Evolutionary conservation across 129 eudicot genomes (phyloP), one percentile per base, ranked within the genome.

Genomic region (Artemisia tridentata): DNA sequence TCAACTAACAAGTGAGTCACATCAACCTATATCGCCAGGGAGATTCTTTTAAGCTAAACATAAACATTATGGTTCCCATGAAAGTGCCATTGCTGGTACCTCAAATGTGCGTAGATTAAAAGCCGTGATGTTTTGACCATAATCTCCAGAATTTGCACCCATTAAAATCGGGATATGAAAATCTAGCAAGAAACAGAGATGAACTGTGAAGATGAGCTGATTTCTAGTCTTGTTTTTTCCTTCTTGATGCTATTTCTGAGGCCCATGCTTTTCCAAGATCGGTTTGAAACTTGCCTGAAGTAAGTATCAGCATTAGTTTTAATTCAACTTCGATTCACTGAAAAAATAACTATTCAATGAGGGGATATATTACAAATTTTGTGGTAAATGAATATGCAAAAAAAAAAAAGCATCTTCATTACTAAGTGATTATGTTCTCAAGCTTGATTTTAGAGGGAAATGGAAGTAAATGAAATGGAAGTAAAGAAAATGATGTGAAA

Each of bases 181-280:
- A 31, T n/a, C 53, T 45, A 65, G 54, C 54, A 11, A 18, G 19
- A 69, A 31, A 53, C 45, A 53, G 17, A 51, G 7, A 69, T 4
- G 17, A 17, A 43, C 20, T 43, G 12, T 43, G 31, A 65, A 65
- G 31, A 65, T 5, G 34, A 18, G 34, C 11, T 43, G 25, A 17
- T 18, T 65, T 43, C 65, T 78, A 79, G 23, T 63, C 78, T 62
- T 66, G 80, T 65, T 75, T 82, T 77, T 67, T 86, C 79, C 98
- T 86, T 79, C 96, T 86, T 71, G 89, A 80, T 49, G 81, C 91
- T 69, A 92, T 82, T 86, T 92, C 98, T 8, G 81, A 63, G 38
- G 98, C 98, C 98, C 96, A 92, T 12, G 95, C 87, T 82, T 87
- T 92, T 11, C 98, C 98, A 76, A 89, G 27, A 17, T 89, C 95